Evolutionary conservation across 75 land plant species (phyloP).

Genomic region (Pinus taeda): DNA sequence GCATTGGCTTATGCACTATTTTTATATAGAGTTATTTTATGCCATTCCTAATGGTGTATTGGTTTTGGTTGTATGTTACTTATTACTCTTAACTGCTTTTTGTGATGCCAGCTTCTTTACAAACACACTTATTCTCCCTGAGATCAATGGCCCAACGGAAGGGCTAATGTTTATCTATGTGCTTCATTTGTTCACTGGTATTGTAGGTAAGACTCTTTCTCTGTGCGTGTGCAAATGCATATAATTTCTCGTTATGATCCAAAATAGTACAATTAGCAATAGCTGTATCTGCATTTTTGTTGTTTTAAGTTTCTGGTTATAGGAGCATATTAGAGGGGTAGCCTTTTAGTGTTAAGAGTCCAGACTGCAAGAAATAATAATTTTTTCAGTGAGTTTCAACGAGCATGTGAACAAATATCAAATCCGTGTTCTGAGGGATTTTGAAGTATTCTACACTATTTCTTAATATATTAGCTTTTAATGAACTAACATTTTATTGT

Average conservation of each 20-base stretch:
- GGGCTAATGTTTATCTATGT: conserved; percentile 91
- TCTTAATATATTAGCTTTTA: no score
- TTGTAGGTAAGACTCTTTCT: conserved; percentile 65
- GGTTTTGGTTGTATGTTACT: neutral
- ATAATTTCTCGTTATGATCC: neutral
- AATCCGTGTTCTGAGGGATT: no score
- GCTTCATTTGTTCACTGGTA: conserved; percentile 71
- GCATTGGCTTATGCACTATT: no score
- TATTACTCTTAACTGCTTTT: neutral
- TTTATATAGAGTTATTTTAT: no score
- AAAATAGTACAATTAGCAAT: neutral
- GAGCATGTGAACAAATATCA: neutral
- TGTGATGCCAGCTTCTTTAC: conserved; percentile 49
- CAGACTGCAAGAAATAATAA: no score
- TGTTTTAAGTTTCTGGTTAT: neutral
- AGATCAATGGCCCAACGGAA: conserved; percentile 95
- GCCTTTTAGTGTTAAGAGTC: no score
- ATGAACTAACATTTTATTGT: no score
- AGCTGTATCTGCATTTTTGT: neutral
- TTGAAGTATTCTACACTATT: no score
- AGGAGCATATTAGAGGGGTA: no score
- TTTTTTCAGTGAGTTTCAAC: neutral
- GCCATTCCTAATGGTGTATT: neutral
- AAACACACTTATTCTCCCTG: conserved; percentile 91
- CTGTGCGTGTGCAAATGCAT: neutral